These are phyloP conservation scores for Phoenix dactylifera DNA, from an alignment of 176 grass and related monocot species.

Conservation along the genomic window DNA sequence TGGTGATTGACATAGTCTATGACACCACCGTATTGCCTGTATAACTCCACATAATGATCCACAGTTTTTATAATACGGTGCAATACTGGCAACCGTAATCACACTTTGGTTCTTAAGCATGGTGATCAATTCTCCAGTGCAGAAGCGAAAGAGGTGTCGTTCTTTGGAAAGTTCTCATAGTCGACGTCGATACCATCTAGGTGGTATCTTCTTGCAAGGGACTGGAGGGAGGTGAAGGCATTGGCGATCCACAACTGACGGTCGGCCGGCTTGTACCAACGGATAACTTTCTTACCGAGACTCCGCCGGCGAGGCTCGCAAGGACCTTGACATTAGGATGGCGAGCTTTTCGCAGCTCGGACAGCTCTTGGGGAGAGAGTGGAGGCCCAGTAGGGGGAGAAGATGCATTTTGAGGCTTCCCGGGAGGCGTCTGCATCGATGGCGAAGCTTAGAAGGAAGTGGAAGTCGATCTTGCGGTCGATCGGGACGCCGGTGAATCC, in stretches of 20 bases:
- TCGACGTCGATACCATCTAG: constrained; percentile 14
- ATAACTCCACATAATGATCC: background rate
- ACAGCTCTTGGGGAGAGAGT: constrained; percentile 1
- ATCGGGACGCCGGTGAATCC: constrained; percentile 1
- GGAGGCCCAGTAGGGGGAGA: constrained; percentile 10
- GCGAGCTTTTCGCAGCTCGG: background rate
- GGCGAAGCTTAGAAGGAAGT: constrained; percentile 17
- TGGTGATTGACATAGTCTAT: constrained; percentile 21
- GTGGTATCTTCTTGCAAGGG: background rate
- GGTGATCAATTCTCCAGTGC: constrained; percentile 9
- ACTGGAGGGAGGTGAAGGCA: constrained; percentile 5
- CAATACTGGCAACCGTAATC: constrained; percentile 12
- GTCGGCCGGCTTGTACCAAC: constrained; percentile 1
- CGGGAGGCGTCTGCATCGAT: background rate
- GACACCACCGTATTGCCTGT: background rate
- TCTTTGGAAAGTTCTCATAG: constrained; percentile 9
- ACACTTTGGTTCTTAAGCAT: constrained; percentile 4
- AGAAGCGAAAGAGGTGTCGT: background rate
- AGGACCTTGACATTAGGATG: constrained; percentile 13
- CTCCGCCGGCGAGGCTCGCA: constrained; percentile 14
- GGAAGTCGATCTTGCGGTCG: constrained; percentile 3
- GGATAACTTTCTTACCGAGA: background rate
- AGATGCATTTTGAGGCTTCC: background rate
- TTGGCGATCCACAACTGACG: background rate
- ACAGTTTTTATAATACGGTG: constrained; percentile 2